A percentile compares a stretch with the other conserved stretches of the same genome.
Conservation (phyloP, 495 filamentous ascomycete genomes). For the Podospora conica region DNA sequence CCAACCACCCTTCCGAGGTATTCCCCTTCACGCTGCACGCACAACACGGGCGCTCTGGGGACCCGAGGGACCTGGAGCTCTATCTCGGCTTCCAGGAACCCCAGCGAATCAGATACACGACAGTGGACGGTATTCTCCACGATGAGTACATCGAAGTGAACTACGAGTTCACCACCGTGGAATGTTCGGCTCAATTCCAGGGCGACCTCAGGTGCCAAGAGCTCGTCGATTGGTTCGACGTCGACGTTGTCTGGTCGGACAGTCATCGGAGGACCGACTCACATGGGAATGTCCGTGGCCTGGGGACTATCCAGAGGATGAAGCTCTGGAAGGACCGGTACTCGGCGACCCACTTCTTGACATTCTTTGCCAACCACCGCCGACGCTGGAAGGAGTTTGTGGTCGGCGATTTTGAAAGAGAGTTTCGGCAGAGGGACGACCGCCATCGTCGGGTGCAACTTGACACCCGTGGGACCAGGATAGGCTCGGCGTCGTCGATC, state of each 20-base stretch:
- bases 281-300: conserved; percentile 29
- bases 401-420: conserved; percentile 27
- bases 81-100: conserved; percentile 30
- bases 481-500: conserved; percentile 27
- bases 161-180: conserved; percentile 34
- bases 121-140: conserved; percentile 24
- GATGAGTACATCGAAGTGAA: conserved; percentile 32
- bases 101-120: conserved; percentile 30
- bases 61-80: conserved; percentile 31
- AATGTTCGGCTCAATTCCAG: conserved; percentile 30
- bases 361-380: conserved; percentile 30
- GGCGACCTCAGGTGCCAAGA: conserved; percentile 28
- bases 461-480: conserved; percentile 22
- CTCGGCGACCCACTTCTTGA: conserved; percentile 28
- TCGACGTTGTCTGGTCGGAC: conserved; percentile 34
- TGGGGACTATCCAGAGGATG: conserved; percentile 34
- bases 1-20: conserved; percentile 25
- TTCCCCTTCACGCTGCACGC: conserved; percentile 31
- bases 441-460: conserved; percentile 27
- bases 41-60: conserved; percentile 30
- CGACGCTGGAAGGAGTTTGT: conserved; percentile 32
- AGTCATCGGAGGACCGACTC: conserved; percentile 28
- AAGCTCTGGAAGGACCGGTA: conserved; percentile 35
- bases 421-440: conserved; percentile 29
- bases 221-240: conserved; percentile 32